Evolutionary conservation across 192 early-diverging fungal genomes (phyloP), one percentile per base, ranked within the genome.

Genomic region (Borealophlyctis nickersoniae): DNA sequence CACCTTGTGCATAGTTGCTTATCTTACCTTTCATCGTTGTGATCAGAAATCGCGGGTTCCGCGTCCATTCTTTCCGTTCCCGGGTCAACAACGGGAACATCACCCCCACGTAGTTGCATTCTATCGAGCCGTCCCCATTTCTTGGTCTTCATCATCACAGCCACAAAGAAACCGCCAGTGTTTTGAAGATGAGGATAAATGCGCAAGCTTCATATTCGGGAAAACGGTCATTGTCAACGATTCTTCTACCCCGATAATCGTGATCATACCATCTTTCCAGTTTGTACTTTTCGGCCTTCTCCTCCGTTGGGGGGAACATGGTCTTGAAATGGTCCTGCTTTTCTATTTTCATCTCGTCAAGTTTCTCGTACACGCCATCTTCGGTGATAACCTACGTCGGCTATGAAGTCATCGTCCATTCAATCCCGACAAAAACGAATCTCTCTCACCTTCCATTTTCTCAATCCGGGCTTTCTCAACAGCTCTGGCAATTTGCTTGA

Each of bases 141-240:
- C 1, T 71, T 81, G 5, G 88, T 86, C 81, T 99, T 99, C 75
- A 94, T 85, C 55, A 99, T 79, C 7, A 98, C 91, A 29, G 94
- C 93, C 23, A 99, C 89, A 83, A 99, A 99, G 79, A 99, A 99
- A 13, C 93, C 97, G 49, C 97, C 97, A 7, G 94, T 96, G 77
- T 99, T 88, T 79, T 99, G 97, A 58, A 87, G 66, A 56, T 91
- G 89, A 56, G 97, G 94, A 69, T 92, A 92, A 33, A 99, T 86
- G 33, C 97, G 88, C 71, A 98, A 58, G 75, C 88, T 88, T n/a
- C n/a, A n/a, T n/a, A n/a, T n/a, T n/a, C n/a, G n/a, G n/a, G n/a
- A n/a, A n/a, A n/a, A n/a, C n/a, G n/a, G n/a, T n/a, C n/a, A n/a
- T n/a, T n/a, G n/a, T n/a, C n/a, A n/a, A n/a, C n/a, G n/a, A n/a